Evolutionary conservation across 2,329 filamentous ascomycete species (phyloP).

Genomic region (Zasmidium angulare): DNA sequence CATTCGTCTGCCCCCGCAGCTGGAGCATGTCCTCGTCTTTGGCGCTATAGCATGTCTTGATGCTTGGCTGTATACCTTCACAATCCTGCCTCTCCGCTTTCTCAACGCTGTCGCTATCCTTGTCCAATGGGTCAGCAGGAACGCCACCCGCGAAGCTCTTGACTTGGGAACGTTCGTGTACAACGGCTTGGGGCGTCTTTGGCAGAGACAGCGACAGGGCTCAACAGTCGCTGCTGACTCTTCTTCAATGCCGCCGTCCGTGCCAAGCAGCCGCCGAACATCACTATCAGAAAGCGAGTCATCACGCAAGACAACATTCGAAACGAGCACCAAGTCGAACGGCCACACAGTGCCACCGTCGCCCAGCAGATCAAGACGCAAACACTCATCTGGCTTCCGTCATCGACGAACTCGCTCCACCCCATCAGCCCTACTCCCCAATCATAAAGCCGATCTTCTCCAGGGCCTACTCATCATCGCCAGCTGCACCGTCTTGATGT

Average conservation of each 20-base stretch:
- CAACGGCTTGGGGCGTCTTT: constrained; percentile 74
- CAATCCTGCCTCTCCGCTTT: constrained; percentile 88
- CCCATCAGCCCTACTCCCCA: constrained; percentile 79
- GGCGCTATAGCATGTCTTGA: constrained; percentile 89
- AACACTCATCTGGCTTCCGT: constrained; percentile 39
- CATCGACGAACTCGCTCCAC: constrained; percentile 79
- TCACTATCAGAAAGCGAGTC: constrained; percentile 19
- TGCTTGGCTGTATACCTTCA: constrained; percentile 95
- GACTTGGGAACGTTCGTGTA: constrained; percentile 78
- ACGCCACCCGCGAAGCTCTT: constrained; percentile 67
- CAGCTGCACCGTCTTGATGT: constrained; percentile 83
- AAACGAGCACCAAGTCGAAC: constrained; percentile 6
- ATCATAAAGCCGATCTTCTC: constrained; percentile 92
- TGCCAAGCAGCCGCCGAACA: constrained; percentile 17
- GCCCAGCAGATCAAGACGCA: constrained; percentile 19
- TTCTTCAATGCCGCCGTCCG: constrained; percentile 1
- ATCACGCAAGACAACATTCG: constrained; percentile 5
- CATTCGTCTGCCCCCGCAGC: constrained; percentile 72
- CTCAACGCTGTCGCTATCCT: constrained; percentile 76
- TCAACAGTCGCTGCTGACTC: constrained; percentile 1
- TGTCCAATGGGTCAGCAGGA: constrained; percentile 72
- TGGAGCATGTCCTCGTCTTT: constrained; percentile 84
- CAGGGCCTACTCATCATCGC: constrained; percentile 85
- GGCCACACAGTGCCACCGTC: constrained; percentile 13
- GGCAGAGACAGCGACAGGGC: constrained; percentile 48